phyloP scores from a whole-genome alignment of 768 basidiomycete species.

The Cytidiella melzeri region DNA sequence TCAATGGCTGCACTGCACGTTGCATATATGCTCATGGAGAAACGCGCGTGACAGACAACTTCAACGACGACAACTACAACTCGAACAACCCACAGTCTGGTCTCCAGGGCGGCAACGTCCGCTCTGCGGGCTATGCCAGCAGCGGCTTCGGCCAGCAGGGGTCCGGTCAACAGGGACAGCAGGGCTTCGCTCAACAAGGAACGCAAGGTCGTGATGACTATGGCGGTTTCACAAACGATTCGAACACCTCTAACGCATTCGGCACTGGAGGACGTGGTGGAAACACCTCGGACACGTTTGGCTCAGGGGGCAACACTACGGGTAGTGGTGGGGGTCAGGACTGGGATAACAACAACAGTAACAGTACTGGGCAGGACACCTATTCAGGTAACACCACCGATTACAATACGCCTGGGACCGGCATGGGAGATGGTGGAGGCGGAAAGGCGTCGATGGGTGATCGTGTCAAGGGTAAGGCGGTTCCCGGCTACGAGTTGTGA shows the following conservation, averaged over 20 bases:
- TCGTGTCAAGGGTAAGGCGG: slow-evolving; percentile 8
- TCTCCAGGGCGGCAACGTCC: not conserved
- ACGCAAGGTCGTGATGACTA: not conserved
- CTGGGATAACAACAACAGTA: not conserved
- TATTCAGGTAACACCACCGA: not conserved
- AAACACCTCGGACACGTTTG: not conserved
- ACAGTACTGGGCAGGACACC: not conserved
- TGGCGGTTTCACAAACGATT: slow-evolving; percentile 10
- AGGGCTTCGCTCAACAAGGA: not conserved
- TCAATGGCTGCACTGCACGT: too few species aligned
- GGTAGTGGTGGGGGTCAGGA: slow-evolving; percentile 2
- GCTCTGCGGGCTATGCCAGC: not conserved
- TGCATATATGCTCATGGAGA: not conserved
- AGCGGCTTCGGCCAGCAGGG: not conserved
- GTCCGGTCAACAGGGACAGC: not conserved
- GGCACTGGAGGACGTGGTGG: slow-evolving; percentile 8
- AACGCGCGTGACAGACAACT: not conserved
- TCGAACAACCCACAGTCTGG: not conserved
- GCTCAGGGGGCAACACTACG: not conserved
- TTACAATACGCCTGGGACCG: not conserved
- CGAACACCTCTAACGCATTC: slow-evolving; percentile 4
- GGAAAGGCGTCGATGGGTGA: slow-evolving; percentile 12
- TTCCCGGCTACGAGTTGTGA: not conserved
- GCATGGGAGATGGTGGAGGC: not conserved
- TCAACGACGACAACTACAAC: slow-evolving; percentile 5